Conservation (phyloP, 2,329 filamentous ascomycete species). For the Zelopaecilomyces penicillatus region DNA sequence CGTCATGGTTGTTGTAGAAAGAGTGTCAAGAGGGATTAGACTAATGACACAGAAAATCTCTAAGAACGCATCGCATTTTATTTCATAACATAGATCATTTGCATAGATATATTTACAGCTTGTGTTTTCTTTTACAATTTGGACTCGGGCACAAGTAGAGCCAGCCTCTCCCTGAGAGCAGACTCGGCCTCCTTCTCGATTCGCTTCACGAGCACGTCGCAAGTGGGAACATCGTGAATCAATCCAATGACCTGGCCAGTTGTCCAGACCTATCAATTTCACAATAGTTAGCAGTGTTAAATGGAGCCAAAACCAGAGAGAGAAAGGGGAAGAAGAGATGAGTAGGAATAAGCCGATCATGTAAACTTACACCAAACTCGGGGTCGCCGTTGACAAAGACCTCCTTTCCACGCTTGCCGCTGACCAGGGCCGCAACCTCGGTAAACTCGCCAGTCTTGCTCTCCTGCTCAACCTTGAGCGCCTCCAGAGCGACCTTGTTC, state of each 20-base stretch:
- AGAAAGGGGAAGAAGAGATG: not conserved
- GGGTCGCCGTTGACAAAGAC: slow-evolving; percentile 90
- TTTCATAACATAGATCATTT: not conserved
- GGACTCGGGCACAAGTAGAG: slow-evolving; percentile 45
- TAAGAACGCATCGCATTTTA: no score
- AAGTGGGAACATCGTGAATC: slow-evolving; percentile 76
- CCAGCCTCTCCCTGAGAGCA: slow-evolving; percentile 50
- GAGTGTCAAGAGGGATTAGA: no score
- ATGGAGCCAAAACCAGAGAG: not conserved
- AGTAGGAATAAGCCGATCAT: not conserved
- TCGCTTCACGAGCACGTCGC: slow-evolving; percentile 56
- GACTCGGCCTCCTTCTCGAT: slow-evolving; percentile 72
- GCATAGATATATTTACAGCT: slow-evolving; percentile 8
- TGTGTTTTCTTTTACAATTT: slow-evolving; percentile 43
- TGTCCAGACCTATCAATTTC: slow-evolving; percentile 69
- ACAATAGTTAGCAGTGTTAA: not conserved
- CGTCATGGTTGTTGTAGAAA: no score
- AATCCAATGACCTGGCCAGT: slow-evolving; percentile 90
- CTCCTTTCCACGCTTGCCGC: slow-evolving; percentile 80
- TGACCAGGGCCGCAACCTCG: slow-evolving; percentile 80
- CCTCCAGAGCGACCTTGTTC: slow-evolving; percentile 79
- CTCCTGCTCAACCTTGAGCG: slow-evolving; percentile 73
- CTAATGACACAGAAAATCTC: no score
- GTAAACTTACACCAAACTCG: slow-evolving; percentile 68
- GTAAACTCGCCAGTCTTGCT: slow-evolving; percentile 80